A percentile compares a stretch with the other conserved stretches of the same genome.
Conservation (phyloP, 257 asterid genomes). For the Lycium barbarum region DNA sequence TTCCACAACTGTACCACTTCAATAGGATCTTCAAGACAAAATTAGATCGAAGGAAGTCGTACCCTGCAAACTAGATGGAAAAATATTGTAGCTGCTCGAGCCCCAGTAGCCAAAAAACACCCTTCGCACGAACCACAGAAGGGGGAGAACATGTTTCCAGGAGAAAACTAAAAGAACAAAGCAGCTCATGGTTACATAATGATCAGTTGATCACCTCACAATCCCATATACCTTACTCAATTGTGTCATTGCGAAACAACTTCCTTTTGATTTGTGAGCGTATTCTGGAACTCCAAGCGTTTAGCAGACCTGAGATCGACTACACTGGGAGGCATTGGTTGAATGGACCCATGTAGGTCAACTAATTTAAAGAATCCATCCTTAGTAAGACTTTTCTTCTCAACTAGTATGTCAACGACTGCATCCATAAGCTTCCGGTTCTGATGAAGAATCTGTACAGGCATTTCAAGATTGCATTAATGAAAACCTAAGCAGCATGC, state of each 20-base stretch:
- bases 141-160: not conserved
- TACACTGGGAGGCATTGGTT: slow-evolving; percentile 68
- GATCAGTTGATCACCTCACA: not conserved
- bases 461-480: slow-evolving; percentile 27
- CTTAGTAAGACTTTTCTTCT: slow-evolving; percentile 81
- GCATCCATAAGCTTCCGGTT: slow-evolving; percentile 79
- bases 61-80: slow-evolving; percentile 13
- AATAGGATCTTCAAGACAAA: slow-evolving; percentile 19
- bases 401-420: slow-evolving; percentile 63
- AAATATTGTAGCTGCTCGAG: not conserved
- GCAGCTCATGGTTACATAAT: not conserved
- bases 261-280: slow-evolving; percentile 44
- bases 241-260: slow-evolving; percentile 18
- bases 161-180: not conserved
- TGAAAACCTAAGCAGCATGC: not conserved
- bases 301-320: slow-evolving; percentile 70
- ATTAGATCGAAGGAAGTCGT: slow-evolving; percentile 10
- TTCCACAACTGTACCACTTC: slow-evolving; percentile 10
- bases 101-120: not conserved
- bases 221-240: not conserved
- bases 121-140: not conserved
- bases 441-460: slow-evolving; percentile 69
- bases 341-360: slow-evolving; percentile 72
- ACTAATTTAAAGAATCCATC: slow-evolving; percentile 74
- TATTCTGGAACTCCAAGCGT: slow-evolving; percentile 51